These are phyloP conservation scores for Oxyria digyna DNA, from an alignment of 148 eudicot genomes.

Conservation along the genomic window DNA sequence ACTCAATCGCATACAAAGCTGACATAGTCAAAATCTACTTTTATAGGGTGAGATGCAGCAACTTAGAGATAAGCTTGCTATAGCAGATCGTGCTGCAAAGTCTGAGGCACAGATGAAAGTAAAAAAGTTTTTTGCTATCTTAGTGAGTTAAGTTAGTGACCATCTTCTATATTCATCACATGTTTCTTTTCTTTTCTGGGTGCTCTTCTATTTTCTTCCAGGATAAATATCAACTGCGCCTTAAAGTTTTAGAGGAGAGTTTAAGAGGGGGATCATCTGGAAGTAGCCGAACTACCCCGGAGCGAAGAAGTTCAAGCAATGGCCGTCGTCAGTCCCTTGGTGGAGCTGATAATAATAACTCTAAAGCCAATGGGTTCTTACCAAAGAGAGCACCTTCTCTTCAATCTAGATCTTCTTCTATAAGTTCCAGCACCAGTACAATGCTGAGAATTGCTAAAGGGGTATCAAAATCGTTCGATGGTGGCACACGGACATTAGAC, in stretches of 20 bases:
- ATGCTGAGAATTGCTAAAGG: conserved; percentile 70
- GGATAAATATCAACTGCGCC: conserved; percentile 58
- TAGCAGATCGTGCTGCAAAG: conserved; percentile 52
- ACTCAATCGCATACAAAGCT: too few relatives aligned
- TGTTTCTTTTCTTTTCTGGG: conserved; percentile 3
- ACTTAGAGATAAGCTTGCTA: conserved; percentile 52
- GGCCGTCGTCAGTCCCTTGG: conserved; percentile 67
- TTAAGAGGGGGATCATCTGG: conserved; percentile 35
- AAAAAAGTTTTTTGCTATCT: neutral
- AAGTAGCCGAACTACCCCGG: conserved; percentile 25
- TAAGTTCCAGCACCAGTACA: conserved; percentile 39
- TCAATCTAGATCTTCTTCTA: conserved; percentile 41
- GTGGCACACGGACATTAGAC: conserved; percentile 70
- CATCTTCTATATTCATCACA: neutral
- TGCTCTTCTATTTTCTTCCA: conserved; percentile 8
- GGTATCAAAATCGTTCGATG: conserved; percentile 60
- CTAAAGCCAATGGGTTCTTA: conserved; percentile 53
- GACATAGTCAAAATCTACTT: neutral
- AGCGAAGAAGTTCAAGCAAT: conserved; percentile 35
- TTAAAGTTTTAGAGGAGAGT: conserved; percentile 55
- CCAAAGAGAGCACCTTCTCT: conserved; percentile 66
- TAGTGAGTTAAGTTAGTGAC: neutral
- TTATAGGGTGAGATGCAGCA: conserved; percentile 68
- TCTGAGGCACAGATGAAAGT: conserved; percentile 66
- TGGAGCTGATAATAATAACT: conserved; percentile 58